phyloP scores from a whole-genome alignment of 73 alveolate species.

The Tetrahymena thermophila region DNA sequence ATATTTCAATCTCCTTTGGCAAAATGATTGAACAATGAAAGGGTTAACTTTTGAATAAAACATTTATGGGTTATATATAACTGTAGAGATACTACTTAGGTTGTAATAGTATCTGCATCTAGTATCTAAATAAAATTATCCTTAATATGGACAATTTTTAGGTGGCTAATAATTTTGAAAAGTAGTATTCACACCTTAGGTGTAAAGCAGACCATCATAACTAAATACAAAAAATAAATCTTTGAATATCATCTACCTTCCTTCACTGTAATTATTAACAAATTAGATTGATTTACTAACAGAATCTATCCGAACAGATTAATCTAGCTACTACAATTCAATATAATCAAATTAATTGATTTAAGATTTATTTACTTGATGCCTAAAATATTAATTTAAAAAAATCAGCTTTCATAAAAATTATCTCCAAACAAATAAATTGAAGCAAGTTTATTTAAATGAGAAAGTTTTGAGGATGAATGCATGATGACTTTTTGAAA shows the following conservation, averaged over 20 bases:
- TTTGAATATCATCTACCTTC: background rate
- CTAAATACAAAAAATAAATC: background rate
- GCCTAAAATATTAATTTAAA: background rate
- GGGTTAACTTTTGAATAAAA: background rate
- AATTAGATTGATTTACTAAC: background rate
- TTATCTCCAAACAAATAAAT: too few species aligned
- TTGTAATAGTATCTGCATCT: background rate
- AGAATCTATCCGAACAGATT: background rate
- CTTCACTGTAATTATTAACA: background rate
- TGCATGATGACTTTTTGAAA: too few species aligned
- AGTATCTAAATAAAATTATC: background rate
- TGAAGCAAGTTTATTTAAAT: too few species aligned
- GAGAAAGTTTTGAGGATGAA: too few species aligned
- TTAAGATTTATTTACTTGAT: background rate
- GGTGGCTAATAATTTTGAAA: background rate
- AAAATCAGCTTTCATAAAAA: too few species aligned
- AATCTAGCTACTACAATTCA: background rate
- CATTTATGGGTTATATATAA: background rate
- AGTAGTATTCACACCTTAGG: background rate
- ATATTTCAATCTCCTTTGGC: background rate
- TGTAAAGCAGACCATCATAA: background rate
- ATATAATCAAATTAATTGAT: background rate
- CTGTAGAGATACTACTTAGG: background rate
- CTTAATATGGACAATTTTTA: background rate
- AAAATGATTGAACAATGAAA: background rate